Conservation (phyloP, 305 asterid species). For the Euphrasia arctica region DNA sequence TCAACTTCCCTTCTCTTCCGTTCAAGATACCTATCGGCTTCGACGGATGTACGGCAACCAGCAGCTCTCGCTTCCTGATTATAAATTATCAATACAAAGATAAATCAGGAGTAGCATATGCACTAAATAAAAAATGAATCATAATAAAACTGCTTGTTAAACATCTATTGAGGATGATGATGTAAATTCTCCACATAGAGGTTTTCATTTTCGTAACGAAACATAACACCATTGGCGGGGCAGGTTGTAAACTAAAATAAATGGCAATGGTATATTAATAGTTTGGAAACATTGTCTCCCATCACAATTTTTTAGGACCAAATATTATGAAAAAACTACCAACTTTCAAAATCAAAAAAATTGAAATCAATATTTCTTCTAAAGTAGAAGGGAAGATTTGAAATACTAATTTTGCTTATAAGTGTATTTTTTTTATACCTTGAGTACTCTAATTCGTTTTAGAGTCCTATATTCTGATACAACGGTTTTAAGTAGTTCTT, state of each 20-base stretch:
- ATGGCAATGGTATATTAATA: background rate
- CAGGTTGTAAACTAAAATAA: background rate
- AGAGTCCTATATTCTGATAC: slow-evolving; percentile 54
- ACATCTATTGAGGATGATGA: too few species aligned
- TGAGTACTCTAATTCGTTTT: slow-evolving; percentile 62
- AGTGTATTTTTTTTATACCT: slow-evolving; percentile 35
- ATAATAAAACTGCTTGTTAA: background rate
- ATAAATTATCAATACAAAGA: slow-evolving; percentile 3
- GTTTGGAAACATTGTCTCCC: background rate
- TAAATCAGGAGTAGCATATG: background rate
- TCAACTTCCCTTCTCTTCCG: slow-evolving; percentile 61
- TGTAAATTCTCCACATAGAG: too few species aligned
- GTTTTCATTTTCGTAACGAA: too few species aligned
- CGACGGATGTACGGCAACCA: slow-evolving; percentile 70
- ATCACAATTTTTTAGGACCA: too few species aligned
- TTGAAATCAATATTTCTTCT: background rate
- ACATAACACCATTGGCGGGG: background rate
- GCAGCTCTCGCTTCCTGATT: slow-evolving; percentile 79
- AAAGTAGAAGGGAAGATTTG: background rate
- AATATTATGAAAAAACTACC: too few species aligned
- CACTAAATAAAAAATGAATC: background rate
- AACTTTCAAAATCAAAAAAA: background rate
- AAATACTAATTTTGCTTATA: background rate
- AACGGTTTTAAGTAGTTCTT: slow-evolving; percentile 52
- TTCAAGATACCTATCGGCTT: slow-evolving; percentile 67